phyloP scores from a whole-genome alignment of 140 eudicot species.

The Anethum foeniculum region DNA sequence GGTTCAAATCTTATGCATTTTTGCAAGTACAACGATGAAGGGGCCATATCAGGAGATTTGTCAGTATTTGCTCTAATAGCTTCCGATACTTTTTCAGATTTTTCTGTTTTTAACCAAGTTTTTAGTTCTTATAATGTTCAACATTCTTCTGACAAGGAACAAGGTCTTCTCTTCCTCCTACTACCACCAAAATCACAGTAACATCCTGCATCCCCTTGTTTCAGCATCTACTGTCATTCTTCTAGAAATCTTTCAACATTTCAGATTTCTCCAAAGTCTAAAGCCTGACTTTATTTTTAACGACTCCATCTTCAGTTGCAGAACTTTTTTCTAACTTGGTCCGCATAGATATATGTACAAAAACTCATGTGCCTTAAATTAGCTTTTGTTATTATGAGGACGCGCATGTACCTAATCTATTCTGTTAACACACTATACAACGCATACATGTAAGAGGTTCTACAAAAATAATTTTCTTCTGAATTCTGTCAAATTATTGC shows the following conservation, averaged over 20 bases:
- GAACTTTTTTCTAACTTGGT: background rate
- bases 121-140: too few species aligned
- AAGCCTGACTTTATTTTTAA: conserved; percentile 1
- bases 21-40: too few species aligned
- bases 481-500: background rate
- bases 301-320: background rate
- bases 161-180: too few species aligned
- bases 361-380: background rate
- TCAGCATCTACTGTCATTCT: background rate
- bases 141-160: too few species aligned
- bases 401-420: background rate
- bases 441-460: background rate
- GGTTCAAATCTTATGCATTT: too few species aligned
- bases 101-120: too few species aligned
- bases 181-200: background rate
- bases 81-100: too few species aligned
- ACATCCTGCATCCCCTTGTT: background rate
- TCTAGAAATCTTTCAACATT: conserved; percentile 10
- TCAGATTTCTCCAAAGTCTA: conserved; percentile 14
- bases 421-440: background rate
- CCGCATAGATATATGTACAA: background rate
- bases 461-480: background rate
- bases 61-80: too few species aligned
- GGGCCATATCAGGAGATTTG: too few species aligned
- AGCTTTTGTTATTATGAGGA: background rate